phyloP scores from a whole-genome alignment of 805 yeast genomes.

The Metschnikowia koreensis region DNA sequence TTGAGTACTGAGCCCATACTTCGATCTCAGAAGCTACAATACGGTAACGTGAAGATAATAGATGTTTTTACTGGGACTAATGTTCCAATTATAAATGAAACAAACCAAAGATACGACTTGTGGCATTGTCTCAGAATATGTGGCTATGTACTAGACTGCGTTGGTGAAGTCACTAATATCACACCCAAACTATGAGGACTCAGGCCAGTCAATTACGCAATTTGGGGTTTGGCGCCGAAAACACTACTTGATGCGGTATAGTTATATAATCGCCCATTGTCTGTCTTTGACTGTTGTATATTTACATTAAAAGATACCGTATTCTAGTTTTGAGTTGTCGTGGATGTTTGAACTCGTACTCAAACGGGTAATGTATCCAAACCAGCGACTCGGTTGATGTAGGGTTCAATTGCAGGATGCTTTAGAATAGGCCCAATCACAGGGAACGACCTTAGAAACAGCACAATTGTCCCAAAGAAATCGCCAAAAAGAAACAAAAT shows the following conservation, averaged over 20 bases:
- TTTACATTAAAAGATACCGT: background rate
- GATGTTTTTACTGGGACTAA: background rate
- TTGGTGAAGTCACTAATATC: background rate
- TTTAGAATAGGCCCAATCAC: constrained; percentile 81
- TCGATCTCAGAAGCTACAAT: background rate
- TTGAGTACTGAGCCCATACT: constrained; percentile 2
- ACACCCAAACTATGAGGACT: constrained; percentile 2
- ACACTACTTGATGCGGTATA: background rate
- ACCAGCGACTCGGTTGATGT: constrained; percentile 43
- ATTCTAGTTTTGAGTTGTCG: background rate
- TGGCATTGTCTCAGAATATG: constrained; percentile 16
- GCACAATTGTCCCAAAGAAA: constrained; percentile 84
- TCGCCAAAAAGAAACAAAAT: constrained; percentile 86
- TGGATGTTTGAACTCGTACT: background rate
- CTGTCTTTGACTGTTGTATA: background rate
- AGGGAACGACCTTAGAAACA: constrained; percentile 85
- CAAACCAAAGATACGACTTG: constrained; percentile 16
- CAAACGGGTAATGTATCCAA: constrained; percentile 40
- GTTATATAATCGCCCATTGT: background rate
- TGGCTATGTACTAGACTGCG: constrained; percentile 10
- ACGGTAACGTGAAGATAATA: background rate
- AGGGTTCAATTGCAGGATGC: constrained; percentile 80
- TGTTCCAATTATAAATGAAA: constrained; percentile 3
- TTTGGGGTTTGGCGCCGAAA: too few species aligned
- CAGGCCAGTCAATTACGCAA: background rate